These are phyloP conservation scores for Plasmodium vinckei DNA, from an alignment of 169 alveolate genomes.

Conservation along the genomic window DNA sequence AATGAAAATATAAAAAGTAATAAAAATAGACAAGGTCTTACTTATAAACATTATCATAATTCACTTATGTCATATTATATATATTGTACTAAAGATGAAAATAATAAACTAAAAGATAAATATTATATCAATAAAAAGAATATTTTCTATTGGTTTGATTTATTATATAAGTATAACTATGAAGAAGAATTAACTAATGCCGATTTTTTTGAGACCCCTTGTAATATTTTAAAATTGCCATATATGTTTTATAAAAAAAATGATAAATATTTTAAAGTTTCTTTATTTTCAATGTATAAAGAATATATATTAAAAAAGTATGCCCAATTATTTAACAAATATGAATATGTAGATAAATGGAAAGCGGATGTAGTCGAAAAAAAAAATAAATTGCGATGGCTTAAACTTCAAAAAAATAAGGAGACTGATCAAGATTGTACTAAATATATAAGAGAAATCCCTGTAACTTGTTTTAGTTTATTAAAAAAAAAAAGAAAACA, in stretches of 20 bases:
- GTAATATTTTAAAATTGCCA: constrained; percentile 51
- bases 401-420: background rate
- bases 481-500: background rate
- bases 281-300: constrained; percentile 29
- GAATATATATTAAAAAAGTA: constrained; percentile 17
- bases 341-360: background rate
- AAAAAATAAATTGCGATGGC: background rate
- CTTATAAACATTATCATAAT: background rate
- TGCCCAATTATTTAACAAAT: constrained; percentile 5
- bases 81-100: background rate
- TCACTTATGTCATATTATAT: constrained; percentile 9
- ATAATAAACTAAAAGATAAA: constrained; percentile 5
- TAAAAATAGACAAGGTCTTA: background rate
- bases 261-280: background rate
- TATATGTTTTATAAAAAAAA: constrained; percentile 25
- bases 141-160: constrained; percentile 27
- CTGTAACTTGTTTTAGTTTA: background rate
- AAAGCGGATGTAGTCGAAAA: background rate
- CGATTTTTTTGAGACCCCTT: constrained; percentile 6
- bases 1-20: background rate
- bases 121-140: constrained; percentile 23
- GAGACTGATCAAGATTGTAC: background rate
- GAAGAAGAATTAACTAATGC: constrained; percentile 6
- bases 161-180: constrained; percentile 21
- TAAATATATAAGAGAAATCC: background rate